Conservation (phyloP, 1,139 yeast species). For the Suhomyces wounanorum region DNA sequence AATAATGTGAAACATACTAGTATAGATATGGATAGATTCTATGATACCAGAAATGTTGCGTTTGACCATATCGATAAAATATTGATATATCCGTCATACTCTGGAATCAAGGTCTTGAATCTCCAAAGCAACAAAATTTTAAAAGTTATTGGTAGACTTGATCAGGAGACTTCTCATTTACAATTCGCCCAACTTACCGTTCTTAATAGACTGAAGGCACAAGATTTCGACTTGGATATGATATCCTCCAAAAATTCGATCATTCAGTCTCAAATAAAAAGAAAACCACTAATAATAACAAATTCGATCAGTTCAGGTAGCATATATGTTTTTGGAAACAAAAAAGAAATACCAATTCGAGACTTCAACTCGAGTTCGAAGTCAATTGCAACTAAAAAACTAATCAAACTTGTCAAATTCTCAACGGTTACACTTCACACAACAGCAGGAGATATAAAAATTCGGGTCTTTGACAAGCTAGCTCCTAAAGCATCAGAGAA, state of each 20-base stretch:
- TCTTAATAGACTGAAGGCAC: slow-evolving; percentile 18
- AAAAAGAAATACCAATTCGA: slow-evolving; percentile 18
- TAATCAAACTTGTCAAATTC: neutral
- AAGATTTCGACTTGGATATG: slow-evolving; percentile 29
- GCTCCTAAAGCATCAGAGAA: slow-evolving; percentile 50
- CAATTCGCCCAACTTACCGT: slow-evolving; percentile 21
- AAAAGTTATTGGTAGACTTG: slow-evolving; percentile 33
- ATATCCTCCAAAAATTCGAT: slow-evolving; percentile 42
- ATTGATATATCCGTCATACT: slow-evolving; percentile 32
- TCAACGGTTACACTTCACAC: slow-evolving; percentile 40
- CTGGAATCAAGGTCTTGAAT: slow-evolving; percentile 39
- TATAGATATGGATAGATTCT: neutral
- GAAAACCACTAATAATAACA: slow-evolving; percentile 37
- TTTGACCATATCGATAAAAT: slow-evolving; percentile 39
- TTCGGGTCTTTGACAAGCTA: slow-evolving; percentile 35
- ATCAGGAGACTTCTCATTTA: slow-evolving; percentile 24
- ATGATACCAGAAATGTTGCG: slow-evolving; percentile 21
- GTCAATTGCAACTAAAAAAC: slow-evolving; percentile 6
- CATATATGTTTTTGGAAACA: slow-evolving; percentile 34
- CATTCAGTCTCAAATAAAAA: slow-evolving; percentile 30
- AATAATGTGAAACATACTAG: slow-evolving; percentile 24
- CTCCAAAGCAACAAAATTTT: slow-evolving; percentile 28
- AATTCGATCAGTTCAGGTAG: slow-evolving; percentile 30
- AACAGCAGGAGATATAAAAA: slow-evolving; percentile 45
- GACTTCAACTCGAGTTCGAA: slow-evolving; percentile 17